Conservation (phyloP, 1,284 basidiomycete genomes). For the Schizopora paradoxa region DNA sequence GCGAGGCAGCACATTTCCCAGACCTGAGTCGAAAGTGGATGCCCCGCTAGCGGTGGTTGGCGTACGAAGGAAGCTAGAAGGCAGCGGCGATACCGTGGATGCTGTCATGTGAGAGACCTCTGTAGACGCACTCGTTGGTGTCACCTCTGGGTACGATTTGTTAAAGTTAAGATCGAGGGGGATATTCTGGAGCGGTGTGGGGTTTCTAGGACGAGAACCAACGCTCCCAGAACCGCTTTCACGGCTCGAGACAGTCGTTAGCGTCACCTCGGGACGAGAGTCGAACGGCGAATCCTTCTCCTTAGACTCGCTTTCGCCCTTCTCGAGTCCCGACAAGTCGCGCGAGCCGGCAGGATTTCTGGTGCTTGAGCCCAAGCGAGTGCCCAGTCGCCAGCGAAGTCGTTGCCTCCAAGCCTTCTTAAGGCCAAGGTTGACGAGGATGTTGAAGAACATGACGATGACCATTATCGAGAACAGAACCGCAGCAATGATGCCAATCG, state of each 20-base stretch:
- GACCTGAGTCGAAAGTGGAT: background rate
- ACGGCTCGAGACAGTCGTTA: constrained; percentile 22
- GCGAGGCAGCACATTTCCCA: background rate
- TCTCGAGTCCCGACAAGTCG: background rate
- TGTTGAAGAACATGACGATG: constrained; percentile 54
- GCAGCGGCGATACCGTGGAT: too few species aligned
- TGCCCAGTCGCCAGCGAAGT: constrained; percentile 18
- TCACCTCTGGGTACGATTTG: constrained; percentile 38
- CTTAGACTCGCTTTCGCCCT: background rate
- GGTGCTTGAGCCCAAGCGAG: constrained; percentile 22
- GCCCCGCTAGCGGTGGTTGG: background rate
- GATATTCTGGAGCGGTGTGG: constrained; percentile 46
- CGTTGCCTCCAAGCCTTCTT: constrained; percentile 24
- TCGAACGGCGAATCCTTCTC: constrained; percentile 8
- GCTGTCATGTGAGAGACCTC: too few species aligned
- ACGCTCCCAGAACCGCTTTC: constrained; percentile 25
- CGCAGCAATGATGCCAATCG: constrained; percentile 30
- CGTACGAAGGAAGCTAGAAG: too few species aligned
- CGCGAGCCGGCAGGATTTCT: constrained; percentile 21
- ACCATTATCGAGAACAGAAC: constrained; percentile 46
- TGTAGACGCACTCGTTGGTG: constrained; percentile 37
- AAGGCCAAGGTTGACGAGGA: constrained; percentile 41
- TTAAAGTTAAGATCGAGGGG: constrained; percentile 38
- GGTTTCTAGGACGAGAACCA: constrained; percentile 42
- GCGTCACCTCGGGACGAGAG: constrained; percentile 2